Base-by-base conservation (phyloP, 805 yeast species). In the Pichia californica region DNA sequence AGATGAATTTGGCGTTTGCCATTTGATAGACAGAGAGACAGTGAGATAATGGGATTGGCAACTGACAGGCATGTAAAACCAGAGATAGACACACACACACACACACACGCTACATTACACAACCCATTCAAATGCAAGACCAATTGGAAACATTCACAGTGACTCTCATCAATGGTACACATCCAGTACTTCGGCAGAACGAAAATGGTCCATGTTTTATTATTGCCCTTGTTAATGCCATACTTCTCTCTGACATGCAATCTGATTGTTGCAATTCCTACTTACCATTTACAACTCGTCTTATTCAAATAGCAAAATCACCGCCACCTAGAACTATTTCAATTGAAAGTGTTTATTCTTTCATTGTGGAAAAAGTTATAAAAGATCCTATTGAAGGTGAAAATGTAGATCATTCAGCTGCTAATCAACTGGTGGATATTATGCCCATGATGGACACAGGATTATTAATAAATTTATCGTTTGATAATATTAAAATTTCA, bases 141-240 rank as follows among this genome's bases (percentile, higher is more conserved):
- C n/a, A 2, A 23, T 7, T 23, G 25, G 6, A 7, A 2, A 9
- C 25, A 23, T 19, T 33, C 10, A 23, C 26, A 11, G n/a, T 33
- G 7, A 33, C 36, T 6, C 36, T 33, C 9, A 23, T 33, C n/a
- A 13, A 15, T 23, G 36, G 20, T 14, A n/a, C 27, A 10, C 13
- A 18, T 8, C 50, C 52, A 33, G 76, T 88, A 28, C 64, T 89
- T 4, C 62, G 87, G 18, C 96, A 88, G 64, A 85, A 86, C 49
- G 69, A 65, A 38, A 87, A 88, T 55, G 96, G 96, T 0, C 95
- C 96, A 0, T 88, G 96, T 57, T 94, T 95, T 2, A 61, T 89
- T 31, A 72, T 89, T 13, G 89, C 96, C 0, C 63, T 89, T 32
- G 71, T 78, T 38, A 89, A 89, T 57, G 74, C 87, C 0, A 58